Evolutionary conservation across 768 basidiomycete genomes (phyloP).

Genomic region (Lentinula detonsa): DNA sequence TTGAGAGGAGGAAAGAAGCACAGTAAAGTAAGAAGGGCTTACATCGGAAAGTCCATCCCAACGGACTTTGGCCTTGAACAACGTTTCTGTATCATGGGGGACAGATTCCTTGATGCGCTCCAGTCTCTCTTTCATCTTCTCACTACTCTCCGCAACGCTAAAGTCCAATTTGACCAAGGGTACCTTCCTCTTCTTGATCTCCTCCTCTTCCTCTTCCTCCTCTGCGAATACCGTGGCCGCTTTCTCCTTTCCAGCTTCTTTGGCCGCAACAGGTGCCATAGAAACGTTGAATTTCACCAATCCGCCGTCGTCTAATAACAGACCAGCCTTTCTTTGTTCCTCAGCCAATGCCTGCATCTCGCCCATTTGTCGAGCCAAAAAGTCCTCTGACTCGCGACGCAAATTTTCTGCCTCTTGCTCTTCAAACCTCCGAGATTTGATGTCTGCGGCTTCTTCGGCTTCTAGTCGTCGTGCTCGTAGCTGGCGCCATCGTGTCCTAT

Average conservation of each 20-base stretch:
- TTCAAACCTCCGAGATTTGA: constrained; percentile 76
- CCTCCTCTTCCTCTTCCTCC: constrained; percentile 87
- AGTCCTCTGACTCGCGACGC: constrained; percentile 86
- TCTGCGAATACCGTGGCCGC: constrained; percentile 66
- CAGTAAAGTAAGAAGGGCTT: constrained; percentile 20
- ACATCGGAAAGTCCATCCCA: constrained; percentile 93
- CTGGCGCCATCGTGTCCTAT: constrained; percentile 81
- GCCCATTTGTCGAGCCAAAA: constrained; percentile 91
- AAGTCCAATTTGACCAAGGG: constrained; percentile 91
- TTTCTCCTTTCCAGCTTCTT: constrained; percentile 38
- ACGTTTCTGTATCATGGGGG: constrained; percentile 67
- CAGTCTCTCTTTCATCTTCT: constrained; percentile 73
- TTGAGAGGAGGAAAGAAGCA: constrained; percentile 10
- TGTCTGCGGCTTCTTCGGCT: constrained; percentile 80
- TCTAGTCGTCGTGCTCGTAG: constrained; percentile 63
- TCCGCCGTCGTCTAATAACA: constrained; percentile 87
- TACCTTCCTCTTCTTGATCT: constrained; percentile 73
- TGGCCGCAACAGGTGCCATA: constrained; percentile 41
- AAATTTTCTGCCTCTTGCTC: constrained; percentile 84
- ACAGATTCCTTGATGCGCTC: constrained; percentile 73
- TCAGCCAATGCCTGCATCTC: constrained; percentile 91
- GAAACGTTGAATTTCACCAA: constrained; percentile 85
- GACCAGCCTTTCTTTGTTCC: constrained; percentile 85
- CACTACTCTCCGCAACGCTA: constrained; percentile 72
- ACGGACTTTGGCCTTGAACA: constrained; percentile 82